Conservation (phyloP, 2,329 filamentous ascomycete genomes). For the Fusarium sp. region DNA sequence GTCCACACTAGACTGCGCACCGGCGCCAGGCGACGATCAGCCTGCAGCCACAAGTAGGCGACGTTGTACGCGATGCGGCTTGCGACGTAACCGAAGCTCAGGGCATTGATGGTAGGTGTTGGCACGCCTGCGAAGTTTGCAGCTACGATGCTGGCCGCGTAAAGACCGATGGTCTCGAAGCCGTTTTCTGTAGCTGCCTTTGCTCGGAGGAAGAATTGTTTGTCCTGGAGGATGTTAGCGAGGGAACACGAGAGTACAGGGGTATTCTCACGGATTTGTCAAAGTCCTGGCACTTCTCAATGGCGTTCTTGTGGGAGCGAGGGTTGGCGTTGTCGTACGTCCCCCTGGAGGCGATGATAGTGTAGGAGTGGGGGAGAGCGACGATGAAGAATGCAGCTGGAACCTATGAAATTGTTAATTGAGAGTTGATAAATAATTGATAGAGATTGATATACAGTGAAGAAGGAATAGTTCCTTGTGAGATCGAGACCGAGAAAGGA, state of each 20-base stretch:
- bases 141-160: constrained; percentile 58
- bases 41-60: constrained; percentile 59
- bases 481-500: constrained; percentile 52
- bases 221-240: constrained; percentile 53
- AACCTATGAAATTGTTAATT: constrained; percentile 48
- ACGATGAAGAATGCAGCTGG: constrained; percentile 55
- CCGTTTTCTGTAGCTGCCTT: constrained; percentile 62
- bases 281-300: constrained; percentile 51
- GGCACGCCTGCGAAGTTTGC: constrained; percentile 60
- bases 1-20: constrained; percentile 57
- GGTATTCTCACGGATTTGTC: constrained; percentile 46
- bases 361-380: constrained; percentile 54
- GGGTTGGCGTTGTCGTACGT: constrained; percentile 57
- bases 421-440: too few species aligned
- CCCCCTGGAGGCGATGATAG: constrained; percentile 42
- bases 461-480: constrained; percentile 54
- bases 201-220: constrained; percentile 66
- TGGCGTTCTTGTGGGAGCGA: constrained; percentile 49
- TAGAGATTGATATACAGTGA: constrained; percentile 39
- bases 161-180: constrained; percentile 60
- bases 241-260: too few species aligned
- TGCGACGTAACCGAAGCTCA: constrained; percentile 56
- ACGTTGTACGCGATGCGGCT: constrained; percentile 57
- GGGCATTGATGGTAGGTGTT: constrained; percentile 54
- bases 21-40: constrained; percentile 53